These are phyloP conservation scores for Zymoseptoria tritici DNA, from an alignment of 2,329 filamentous ascomycete genomes.

Conservation along the genomic window DNA sequence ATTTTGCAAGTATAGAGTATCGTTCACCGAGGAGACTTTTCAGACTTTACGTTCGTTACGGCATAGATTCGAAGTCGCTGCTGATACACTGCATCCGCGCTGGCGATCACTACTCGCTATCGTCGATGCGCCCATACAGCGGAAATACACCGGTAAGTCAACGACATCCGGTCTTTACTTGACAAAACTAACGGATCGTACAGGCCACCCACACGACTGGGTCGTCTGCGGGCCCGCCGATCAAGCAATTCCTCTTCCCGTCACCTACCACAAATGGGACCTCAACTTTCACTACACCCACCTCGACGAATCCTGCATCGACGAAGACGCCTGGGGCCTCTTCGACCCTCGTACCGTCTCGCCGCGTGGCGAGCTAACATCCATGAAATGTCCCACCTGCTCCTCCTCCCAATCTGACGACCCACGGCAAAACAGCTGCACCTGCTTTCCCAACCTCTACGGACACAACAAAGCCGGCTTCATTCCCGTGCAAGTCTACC, in stretches of 20 bases:
- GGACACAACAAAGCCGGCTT: slow-evolving; percentile 36
- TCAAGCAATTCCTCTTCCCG: slow-evolving; percentile 37
- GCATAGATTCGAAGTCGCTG: slow-evolving; percentile 36
- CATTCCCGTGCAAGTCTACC: slow-evolving; percentile 46
- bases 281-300: slow-evolving; percentile 43
- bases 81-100: slow-evolving; percentile 25
- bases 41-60: slow-evolving; percentile 39
- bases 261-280: slow-evolving; percentile 44
- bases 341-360: slow-evolving; percentile 44
- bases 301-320: slow-evolving; percentile 44
- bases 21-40: slow-evolving; percentile 46
- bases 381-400: slow-evolving; percentile 39
- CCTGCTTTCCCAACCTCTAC: slow-evolving; percentile 49
- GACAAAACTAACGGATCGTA: too few relatives aligned
- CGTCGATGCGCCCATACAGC: slow-evolving; percentile 37
- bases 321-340: slow-evolving; percentile 42
- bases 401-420: slow-evolving; percentile 46
- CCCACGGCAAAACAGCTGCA: slow-evolving; percentile 42
- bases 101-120: slow-evolving; percentile 47
- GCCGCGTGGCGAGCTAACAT: slow-evolving; percentile 5
- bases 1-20: slow-evolving; percentile 53
- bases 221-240: slow-evolving; percentile 38
- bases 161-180: too few relatives aligned
- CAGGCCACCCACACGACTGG: slow-evolving; percentile 47
- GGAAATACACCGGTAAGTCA: slow-evolving; percentile 28